phyloP scores from a whole-genome alignment of 176 grass and related monocot genomes.

The Carex myosuroides region DNA sequence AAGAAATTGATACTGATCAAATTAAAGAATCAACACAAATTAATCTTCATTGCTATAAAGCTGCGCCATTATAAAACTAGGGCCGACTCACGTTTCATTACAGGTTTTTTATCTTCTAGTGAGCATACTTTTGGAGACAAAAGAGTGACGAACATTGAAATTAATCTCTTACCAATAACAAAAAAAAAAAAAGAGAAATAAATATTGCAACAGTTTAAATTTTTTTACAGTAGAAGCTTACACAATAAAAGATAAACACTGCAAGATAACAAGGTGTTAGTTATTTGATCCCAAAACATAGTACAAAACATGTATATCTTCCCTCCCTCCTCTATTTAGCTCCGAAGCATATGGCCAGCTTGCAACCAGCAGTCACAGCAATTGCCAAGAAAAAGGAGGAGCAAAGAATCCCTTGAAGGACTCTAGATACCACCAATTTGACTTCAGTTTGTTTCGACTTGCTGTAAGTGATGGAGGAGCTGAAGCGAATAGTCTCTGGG shows the following conservation, averaged over 20 bases:
- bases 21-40: not conserved
- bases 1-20: not conserved
- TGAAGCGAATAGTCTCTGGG: not conserved
- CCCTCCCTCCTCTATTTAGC: not conserved
- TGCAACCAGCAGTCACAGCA: constrained; percentile 19
- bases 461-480: not conserved
- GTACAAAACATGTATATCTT: not conserved
- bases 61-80: too few relatives aligned
- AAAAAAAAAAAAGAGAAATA: not conserved
- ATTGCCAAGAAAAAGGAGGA: not conserved
- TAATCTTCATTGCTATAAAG: not conserved
- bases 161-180: too few relatives aligned
- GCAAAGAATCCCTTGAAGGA: not conserved
- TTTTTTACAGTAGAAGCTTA: not conserved
- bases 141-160: not conserved
- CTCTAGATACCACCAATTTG: constrained; percentile 6
- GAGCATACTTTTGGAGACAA: not conserved
- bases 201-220: not conserved
- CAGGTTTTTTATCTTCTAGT: not conserved
- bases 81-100: too few relatives aligned
- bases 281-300: not conserved
- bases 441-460: not conserved
- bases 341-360: constrained; percentile 8
- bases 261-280: not conserved
- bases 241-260: not conserved